Base-by-base conservation (phyloP, 2,329 filamentous ascomycete species). In the Ceratocystis variospora region DNA sequence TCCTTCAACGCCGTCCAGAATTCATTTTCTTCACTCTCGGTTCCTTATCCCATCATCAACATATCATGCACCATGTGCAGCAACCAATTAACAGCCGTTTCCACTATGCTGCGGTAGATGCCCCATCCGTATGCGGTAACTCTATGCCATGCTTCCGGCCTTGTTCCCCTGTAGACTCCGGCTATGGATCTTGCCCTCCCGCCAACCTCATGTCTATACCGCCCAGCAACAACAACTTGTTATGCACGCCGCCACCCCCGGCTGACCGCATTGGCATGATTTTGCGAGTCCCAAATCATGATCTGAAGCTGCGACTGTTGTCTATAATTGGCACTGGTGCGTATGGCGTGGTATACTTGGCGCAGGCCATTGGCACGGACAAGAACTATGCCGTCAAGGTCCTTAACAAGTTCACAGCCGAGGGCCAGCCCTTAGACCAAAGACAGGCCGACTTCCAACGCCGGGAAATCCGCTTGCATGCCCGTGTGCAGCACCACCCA, bases 291-390 rank as follows among this genome's bases (percentile, higher is more conserved):
- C 55, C 55, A 17, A 31, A 33, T 71, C 83, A 97, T 70, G 89
- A 89, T 71, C 87, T 88, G 74, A 86, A 89, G 74, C 82, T 96
- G 71, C 87, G 93, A 78, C 80, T 97, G 72, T 90, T 31, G 33
- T 59, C 55, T 3, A 59, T 59, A 4, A 83, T 97, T 69, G 94
- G 94, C 70, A 89, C 93, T 63, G 94, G 94, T 71, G 94, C 94
- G 67, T 99, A 99, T 77, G 94, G 94, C 70, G 92, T 96, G 53
- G 94, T 99, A 31, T 97, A 97, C 79, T 85, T 87, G 70, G 92
- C 92, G 72, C 80, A 89, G 77, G 92, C 94, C 78, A 84, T 93
- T 7, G 87, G 87, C 74, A 93, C 86, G 71, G 84, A 88, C 74
- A 83, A 86, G 67, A 86, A 85, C 70, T 99, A 96, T 80, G 94